Evolutionary conservation across 768 basidiomycete genomes (phyloP).

Genomic region (Lentinula boryana): DNA sequence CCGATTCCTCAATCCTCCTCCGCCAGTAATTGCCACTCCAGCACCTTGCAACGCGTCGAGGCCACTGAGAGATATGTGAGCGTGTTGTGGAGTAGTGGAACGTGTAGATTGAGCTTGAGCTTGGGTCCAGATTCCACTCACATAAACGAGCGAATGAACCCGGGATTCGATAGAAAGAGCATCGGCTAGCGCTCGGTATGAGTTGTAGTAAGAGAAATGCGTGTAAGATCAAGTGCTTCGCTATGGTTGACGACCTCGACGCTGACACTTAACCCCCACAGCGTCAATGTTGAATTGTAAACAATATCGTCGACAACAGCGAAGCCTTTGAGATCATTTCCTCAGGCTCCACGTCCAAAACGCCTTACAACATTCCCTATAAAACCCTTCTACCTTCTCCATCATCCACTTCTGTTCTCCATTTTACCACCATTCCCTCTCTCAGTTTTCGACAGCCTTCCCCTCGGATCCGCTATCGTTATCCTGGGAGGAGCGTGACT

Average conservation of each 20-base stretch:
- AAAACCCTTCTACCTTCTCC: slow-evolving; percentile 80
- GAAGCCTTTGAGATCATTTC: slow-evolving; percentile 26
- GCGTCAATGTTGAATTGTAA: not conserved
- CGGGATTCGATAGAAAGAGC: slow-evolving; percentile 93
- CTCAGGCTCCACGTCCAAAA: slow-evolving; percentile 64
- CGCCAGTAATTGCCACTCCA: not conserved
- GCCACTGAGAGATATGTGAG: slow-evolving; percentile 82
- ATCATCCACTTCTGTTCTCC: slow-evolving; percentile 56
- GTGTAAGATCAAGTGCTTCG: slow-evolving; percentile 70
- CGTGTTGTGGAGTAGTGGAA: slow-evolving; percentile 76
- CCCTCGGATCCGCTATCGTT: slow-evolving; percentile 78
- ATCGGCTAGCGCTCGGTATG: slow-evolving; percentile 80
- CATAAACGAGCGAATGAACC: slow-evolving; percentile 78
- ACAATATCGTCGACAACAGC: not conserved
- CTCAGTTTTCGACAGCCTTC: slow-evolving; percentile 66
- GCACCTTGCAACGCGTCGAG: slow-evolving; percentile 35
- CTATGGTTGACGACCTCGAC: slow-evolving; percentile 48
- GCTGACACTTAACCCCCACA: not conserved
- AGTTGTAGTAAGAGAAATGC: slow-evolving; percentile 64
- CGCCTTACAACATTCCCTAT: slow-evolving; percentile 76
- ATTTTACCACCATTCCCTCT: slow-evolving; percentile 45
- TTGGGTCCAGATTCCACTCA: slow-evolving; percentile 83
- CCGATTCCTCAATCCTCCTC: too few relatives aligned
- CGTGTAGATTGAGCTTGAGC: slow-evolving; percentile 89
- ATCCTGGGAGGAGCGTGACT: slow-evolving; percentile 79